Percentiles rank a stretch among this genome's conserved stretches.
phyloP scores from a whole-genome alignment of 1,284 basidiomycete species.

The Sanghuangporus baumii region DNA sequence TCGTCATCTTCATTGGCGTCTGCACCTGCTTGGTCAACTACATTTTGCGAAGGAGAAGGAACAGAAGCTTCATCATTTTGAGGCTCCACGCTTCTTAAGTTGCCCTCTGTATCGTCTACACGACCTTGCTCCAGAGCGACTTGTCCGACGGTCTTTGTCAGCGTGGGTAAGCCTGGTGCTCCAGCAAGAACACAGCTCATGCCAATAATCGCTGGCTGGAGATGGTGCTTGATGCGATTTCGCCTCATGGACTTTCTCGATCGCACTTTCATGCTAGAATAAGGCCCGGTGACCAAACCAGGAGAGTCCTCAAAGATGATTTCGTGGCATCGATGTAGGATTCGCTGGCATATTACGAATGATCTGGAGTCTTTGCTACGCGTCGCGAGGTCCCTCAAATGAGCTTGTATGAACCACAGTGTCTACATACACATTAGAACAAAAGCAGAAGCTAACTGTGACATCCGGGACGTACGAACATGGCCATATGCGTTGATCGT shows the following conservation, averaged over 20 bases:
- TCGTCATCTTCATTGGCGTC: constrained; percentile 22
- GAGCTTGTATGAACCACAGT: constrained; percentile 96
- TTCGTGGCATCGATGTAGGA: constrained; percentile 91
- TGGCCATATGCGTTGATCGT: constrained; percentile 88
- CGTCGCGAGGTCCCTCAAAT: constrained; percentile 78
- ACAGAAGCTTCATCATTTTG: constrained; percentile 33
- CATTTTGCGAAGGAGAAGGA: constrained; percentile 3
- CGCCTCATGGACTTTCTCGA: constrained; percentile 43
- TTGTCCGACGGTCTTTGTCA: constrained; percentile 71
- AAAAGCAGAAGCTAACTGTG: background rate
- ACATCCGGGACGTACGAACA: constrained; percentile 68
- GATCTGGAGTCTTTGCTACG: constrained; percentile 65
- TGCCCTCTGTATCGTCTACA: constrained; percentile 47
- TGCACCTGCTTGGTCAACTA: constrained; percentile 34
- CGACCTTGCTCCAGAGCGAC: constrained; percentile 90
- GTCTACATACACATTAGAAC: constrained; percentile 48
- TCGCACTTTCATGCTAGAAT: constrained; percentile 48
- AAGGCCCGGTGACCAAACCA: constrained; percentile 57
- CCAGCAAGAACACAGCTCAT: constrained; percentile 81
- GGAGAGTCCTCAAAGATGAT: constrained; percentile 93
- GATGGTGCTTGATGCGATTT: constrained; percentile 66
- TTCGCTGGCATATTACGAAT: constrained; percentile 89
- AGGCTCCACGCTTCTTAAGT: constrained; percentile 44
- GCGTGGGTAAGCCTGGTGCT: constrained; percentile 68
- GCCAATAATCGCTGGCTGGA: constrained; percentile 78